These are phyloP conservation scores for Perilla frutescens DNA, from an alignment of 257 asterid species.

Conservation along the genomic window DNA sequence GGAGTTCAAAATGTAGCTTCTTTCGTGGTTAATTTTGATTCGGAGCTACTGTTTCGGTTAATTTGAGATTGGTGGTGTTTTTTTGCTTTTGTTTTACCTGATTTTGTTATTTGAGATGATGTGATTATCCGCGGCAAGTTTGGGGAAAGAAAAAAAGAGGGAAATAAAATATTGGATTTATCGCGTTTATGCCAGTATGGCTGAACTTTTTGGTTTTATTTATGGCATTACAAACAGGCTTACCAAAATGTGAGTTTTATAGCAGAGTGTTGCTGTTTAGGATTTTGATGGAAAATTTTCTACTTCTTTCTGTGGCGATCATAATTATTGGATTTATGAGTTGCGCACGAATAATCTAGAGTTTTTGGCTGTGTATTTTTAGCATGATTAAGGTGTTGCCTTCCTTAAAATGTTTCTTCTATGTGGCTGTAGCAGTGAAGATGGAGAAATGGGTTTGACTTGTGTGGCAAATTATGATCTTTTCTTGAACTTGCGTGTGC, in stretches of 20 bases:
- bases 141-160: neutral
- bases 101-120: neutral
- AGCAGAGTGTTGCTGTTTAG: neutral
- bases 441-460: conserved; percentile 6
- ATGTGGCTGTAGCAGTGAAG: conserved; percentile 7
- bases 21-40: conserved; percentile 24
- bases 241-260: neutral
- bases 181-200: conserved; percentile 10
- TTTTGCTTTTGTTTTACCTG: no score
- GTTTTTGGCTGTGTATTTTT: conserved; percentile 13
- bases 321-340: conserved; percentile 20
- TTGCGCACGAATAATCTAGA: conserved; percentile 6
- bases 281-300: neutral
- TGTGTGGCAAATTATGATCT: conserved; percentile 23
- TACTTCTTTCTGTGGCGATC: conserved; percentile 7
- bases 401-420: conserved; percentile 7
- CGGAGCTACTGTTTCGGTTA: conserved; percentile 7
- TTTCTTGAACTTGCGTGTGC: conserved; percentile 34
- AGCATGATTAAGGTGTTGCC: conserved; percentile 9
- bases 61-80: conserved; percentile 1
- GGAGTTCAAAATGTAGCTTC: conserved; percentile 30
- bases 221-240: conserved; percentile 9
- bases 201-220: neutral
- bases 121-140: conserved; percentile 5
- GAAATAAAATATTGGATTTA: neutral